phyloP scores from a whole-genome alignment of 2,329 filamentous ascomycete genomes.

The Sclerotiophoma versabilis region DNA sequence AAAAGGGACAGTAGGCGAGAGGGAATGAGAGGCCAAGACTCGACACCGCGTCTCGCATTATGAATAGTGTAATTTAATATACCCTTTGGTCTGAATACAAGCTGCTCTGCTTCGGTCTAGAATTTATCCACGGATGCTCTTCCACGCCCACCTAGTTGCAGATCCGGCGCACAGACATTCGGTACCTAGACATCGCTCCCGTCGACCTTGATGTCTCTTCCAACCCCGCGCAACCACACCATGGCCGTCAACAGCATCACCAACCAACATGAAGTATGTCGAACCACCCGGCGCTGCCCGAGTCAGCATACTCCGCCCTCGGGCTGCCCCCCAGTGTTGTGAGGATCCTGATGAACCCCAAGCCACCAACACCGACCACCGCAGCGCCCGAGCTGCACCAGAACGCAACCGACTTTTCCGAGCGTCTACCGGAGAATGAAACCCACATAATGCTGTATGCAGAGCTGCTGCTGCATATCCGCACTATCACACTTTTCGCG shows the following conservation, averaged over 20 bases:
- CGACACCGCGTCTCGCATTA: background rate
- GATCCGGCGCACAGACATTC: constrained; percentile 8
- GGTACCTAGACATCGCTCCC: constrained; percentile 11
- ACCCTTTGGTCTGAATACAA: constrained; percentile 3
- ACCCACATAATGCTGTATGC: constrained; percentile 59
- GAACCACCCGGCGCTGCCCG: constrained; percentile 36
- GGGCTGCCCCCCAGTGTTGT: constrained; percentile 40
- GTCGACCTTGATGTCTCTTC: constrained; percentile 4
- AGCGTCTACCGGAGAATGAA: constrained; percentile 39
- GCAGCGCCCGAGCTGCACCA: constrained; percentile 44
- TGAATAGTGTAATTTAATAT: constrained; percentile 25
- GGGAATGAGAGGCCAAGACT: background rate
- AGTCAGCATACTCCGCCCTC: constrained; percentile 47
- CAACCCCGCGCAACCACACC: constrained; percentile 23
- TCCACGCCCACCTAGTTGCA: constrained; percentile 9
- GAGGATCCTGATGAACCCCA: constrained; percentile 43
- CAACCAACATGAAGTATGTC: constrained; percentile 42
- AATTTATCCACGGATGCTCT: background rate
- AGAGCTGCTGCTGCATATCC: constrained; percentile 67
- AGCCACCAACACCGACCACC: constrained; percentile 31
- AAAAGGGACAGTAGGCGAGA: constrained; percentile 43
- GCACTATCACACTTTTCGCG: constrained; percentile 65
- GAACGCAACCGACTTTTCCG: constrained; percentile 29
- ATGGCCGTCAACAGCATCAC: constrained; percentile 25
- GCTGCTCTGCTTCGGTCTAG: background rate